Conservation (phyloP, 2,329 filamentous ascomycete species). For the Huntiella abstrusa region DNA sequence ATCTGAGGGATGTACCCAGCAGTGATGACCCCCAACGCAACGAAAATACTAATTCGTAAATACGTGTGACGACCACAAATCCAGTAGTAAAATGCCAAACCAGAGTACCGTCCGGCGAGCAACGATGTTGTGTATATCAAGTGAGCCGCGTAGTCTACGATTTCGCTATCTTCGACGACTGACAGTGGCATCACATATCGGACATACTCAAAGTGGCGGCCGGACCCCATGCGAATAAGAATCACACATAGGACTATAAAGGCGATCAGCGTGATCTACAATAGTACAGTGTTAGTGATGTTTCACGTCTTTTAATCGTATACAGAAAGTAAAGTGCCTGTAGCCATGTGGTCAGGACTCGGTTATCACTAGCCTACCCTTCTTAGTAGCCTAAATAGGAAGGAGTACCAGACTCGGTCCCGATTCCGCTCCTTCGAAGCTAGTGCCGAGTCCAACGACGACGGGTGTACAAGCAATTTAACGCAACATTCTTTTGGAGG, state of each 20-base stretch:
- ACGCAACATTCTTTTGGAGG: background rate
- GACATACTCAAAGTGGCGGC: conserved; percentile 26
- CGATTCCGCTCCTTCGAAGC: too few species aligned
- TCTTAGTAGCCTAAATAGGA: too few species aligned
- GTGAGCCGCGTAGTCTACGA: conserved; percentile 31
- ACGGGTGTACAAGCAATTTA: too few species aligned
- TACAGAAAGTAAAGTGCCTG: too few species aligned
- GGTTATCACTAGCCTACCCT: background rate
- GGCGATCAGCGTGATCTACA: conserved; percentile 20
- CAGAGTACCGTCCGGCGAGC: conserved; percentile 30
- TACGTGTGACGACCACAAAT: conserved; percentile 22
- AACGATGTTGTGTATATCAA: conserved; percentile 32
- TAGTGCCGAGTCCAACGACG: too few species aligned
- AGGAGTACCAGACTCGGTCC: too few species aligned
- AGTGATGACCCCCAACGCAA: conserved; percentile 20
- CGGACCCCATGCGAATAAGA: conserved; percentile 29
- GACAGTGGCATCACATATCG: conserved; percentile 26
- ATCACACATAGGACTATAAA: conserved; percentile 25
- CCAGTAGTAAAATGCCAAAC: conserved; percentile 31
- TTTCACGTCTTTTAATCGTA: background rate
- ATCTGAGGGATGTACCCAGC: conserved; percentile 28
- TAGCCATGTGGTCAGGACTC: too few species aligned
- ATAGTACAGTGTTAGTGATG: conserved; percentile 3
- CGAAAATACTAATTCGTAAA: conserved; percentile 20
- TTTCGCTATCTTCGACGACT: conserved; percentile 24